Evolutionary conservation across 176 grass and related monocot genomes (phyloP).

Genomic region (Chloris gayana): DNA sequence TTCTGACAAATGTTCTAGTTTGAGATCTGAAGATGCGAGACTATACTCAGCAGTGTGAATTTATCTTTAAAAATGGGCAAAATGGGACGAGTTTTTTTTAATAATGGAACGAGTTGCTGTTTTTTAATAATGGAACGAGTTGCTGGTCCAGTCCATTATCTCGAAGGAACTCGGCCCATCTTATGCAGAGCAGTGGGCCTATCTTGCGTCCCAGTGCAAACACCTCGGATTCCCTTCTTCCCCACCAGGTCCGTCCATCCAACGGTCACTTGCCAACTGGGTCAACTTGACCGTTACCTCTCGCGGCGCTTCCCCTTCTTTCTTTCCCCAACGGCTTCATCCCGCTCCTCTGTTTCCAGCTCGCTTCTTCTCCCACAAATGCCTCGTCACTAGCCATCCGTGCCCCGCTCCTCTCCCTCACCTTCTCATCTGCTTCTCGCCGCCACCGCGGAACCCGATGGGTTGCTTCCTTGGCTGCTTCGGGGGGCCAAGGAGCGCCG

Average conservation of each 20-base stretch:
- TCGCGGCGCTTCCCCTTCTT: slow-evolving; percentile 4
- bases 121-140: too few relatives aligned
- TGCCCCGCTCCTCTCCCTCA: not conserved
- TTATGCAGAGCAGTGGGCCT: not conserved
- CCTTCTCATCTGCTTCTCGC: not conserved
- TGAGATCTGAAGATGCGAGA: not conserved
- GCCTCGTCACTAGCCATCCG: slow-evolving; percentile 31
- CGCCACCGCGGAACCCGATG: slow-evolving; percentile 46
- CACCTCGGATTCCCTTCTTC: slow-evolving; percentile 31
- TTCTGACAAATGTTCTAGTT: not conserved
- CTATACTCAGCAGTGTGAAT: not conserved
- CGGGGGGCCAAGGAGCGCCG: slow-evolving; percentile 64
- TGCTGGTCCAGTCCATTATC: not conserved
- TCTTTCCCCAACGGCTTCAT: slow-evolving; percentile 34
- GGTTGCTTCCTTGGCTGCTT: slow-evolving; percentile 99
- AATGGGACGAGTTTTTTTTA: not conserved
- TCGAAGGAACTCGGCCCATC: not conserved
- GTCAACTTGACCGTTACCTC: slow-evolving; percentile 60
- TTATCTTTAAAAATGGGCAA: not conserved
- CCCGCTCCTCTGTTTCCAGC: not conserved
- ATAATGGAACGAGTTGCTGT: not conserved
- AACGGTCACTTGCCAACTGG: slow-evolving; percentile 56
- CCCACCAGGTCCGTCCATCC: slow-evolving; percentile 26
- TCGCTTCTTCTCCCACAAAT: slow-evolving; percentile 31
- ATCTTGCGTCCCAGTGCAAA: not conserved